Conservation (phyloP, 208 protist species). For the Blechomonas ayalai region DNA sequence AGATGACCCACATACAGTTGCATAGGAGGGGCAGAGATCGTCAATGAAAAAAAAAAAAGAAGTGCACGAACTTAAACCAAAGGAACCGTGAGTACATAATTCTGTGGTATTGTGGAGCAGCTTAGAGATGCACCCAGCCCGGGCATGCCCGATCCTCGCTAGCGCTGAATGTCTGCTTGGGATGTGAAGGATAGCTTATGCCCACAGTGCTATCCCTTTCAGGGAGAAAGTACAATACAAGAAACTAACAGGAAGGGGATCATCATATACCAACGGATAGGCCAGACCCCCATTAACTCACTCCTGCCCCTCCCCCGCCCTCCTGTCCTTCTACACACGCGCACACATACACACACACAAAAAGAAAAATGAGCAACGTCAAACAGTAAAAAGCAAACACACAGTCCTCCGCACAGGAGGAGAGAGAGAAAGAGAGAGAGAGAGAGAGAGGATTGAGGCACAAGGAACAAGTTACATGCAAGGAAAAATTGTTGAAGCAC, state of each 20-base stretch:
- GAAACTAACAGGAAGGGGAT: not conserved
- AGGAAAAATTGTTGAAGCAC: not conserved
- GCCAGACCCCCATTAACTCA: not conserved
- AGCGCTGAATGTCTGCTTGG: too few species aligned
- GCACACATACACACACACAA: slow-evolving; percentile 10
- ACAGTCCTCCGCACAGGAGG: not conserved
- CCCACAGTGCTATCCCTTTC: not conserved
- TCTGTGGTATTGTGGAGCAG: too few species aligned
- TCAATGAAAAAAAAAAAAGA: too few species aligned
- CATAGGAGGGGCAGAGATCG: too few species aligned
- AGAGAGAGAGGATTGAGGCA: not conserved
- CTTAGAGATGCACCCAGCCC: too few species aligned
- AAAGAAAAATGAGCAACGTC: slow-evolving; percentile 8
- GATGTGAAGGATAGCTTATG: not conserved
- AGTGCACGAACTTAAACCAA: too few species aligned
- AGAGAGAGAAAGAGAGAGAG: not conserved
- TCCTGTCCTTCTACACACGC: too few species aligned
- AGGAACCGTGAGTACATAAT: too few species aligned
- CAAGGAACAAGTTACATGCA: slow-evolving; percentile 2
- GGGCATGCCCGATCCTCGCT: too few species aligned
- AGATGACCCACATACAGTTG: too few species aligned
- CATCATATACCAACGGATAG: not conserved
- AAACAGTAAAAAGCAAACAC: too few species aligned
- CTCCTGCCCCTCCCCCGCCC: too few species aligned
- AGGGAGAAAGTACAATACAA: slow-evolving; percentile 6